Evolutionary conservation across 2,329 filamentous ascomycete species (phyloP).

Genomic region (Ceratocystis diversiconidia): DNA sequence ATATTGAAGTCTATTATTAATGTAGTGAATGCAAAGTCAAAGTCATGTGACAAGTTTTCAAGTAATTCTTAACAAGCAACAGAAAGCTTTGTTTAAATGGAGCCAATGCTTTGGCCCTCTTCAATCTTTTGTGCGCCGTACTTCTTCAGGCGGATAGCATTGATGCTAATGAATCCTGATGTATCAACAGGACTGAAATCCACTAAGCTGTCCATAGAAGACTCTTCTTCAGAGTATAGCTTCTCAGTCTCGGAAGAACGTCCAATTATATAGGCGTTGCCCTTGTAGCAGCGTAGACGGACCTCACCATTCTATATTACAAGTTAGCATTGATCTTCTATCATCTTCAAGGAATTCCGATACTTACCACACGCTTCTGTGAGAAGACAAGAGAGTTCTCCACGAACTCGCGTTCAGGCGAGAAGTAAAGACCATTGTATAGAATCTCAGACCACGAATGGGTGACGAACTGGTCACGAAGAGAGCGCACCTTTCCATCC

Average conservation of each 20-base stretch:
- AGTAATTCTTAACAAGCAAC: too few relatives aligned
- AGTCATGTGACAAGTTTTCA: too few relatives aligned
- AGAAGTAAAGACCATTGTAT: constrained; percentile 43
- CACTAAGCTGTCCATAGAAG: constrained; percentile 37
- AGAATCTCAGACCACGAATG: constrained; percentile 29
- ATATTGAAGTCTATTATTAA: too few relatives aligned
- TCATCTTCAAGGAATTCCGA: not conserved
- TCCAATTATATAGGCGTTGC: constrained; percentile 32
- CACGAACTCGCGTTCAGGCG: constrained; percentile 38
- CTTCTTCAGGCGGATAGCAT: constrained; percentile 51
- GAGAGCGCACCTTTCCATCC: constrained; percentile 38
- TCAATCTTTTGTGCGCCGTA: constrained; percentile 25
- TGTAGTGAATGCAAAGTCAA: too few relatives aligned
- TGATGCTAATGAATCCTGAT: constrained; percentile 48
- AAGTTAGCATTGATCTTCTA: not conserved
- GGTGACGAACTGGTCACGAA: constrained; percentile 40
- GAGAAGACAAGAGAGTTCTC: constrained; percentile 46
- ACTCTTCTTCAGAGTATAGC: constrained; percentile 37
- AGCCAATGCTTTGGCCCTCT: constrained; percentile 23
- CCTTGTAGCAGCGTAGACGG: constrained; percentile 33
- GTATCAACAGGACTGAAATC: constrained; percentile 31
- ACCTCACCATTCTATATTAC: constrained; percentile 25
- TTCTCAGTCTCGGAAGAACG: constrained; percentile 34
- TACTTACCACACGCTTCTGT: constrained; percentile 36
- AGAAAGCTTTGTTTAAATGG: not conserved